phyloP scores from a whole-genome alignment of 176 grass and related monocot species.

The Dendrocalamus sinicus region DNA sequence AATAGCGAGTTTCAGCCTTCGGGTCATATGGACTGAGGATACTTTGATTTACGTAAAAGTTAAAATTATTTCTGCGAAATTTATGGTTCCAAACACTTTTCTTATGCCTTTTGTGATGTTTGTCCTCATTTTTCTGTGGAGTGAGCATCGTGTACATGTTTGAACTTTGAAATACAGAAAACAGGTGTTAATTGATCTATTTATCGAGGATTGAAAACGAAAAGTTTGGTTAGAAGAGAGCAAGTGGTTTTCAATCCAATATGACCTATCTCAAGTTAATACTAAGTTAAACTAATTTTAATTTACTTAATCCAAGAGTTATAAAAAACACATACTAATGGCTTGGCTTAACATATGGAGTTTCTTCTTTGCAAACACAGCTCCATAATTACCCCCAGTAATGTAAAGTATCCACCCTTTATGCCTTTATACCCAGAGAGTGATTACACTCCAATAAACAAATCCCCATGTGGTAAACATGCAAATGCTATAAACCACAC shows the following conservation, averaged over 20 bases:
- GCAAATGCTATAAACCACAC: not conserved
- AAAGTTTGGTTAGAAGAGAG: not conserved
- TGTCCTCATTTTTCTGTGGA: too few relatives aligned
- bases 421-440: not conserved
- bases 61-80: too few relatives aligned
- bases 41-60: too few relatives aligned
- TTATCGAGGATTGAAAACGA: too few relatives aligned
- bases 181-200: not conserved
- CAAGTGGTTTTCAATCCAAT: not conserved
- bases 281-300: not conserved
- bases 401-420: not conserved
- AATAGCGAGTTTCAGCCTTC: too few relatives aligned
- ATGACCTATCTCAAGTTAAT: not conserved
- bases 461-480: constrained; percentile 28
- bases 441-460: not conserved
- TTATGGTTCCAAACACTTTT: too few relatives aligned
- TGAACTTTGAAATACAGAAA: too few relatives aligned
- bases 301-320: not conserved
- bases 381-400: not conserved
- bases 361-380: not conserved
- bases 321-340: not conserved
- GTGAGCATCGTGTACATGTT: too few relatives aligned
- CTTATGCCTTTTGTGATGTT: too few relatives aligned
- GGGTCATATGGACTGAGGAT: too few relatives aligned
- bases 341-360: not conserved